Evolutionary conservation across 2,329 filamentous ascomycete genomes (phyloP), one percentile per base, ranked within the genome.

Genomic region (Pseudogymnoascus sp.): DNA sequence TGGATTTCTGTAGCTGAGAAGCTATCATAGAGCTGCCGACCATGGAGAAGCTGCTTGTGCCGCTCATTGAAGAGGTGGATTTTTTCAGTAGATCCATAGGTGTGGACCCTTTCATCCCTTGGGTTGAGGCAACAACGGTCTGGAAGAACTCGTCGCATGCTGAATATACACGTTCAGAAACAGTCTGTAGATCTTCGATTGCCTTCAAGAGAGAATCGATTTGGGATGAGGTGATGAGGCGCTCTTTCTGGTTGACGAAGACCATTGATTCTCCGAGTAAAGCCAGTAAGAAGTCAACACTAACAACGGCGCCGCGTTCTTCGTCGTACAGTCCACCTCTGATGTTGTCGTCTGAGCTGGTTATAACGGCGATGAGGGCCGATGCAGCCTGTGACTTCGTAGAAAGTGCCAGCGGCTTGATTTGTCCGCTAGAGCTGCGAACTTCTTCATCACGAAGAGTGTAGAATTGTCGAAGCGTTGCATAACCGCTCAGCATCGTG

Each of bases 281-380:
- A 2, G 89, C 86, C 7, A 97, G 80, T 21, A 97, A 77, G 61
- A 93, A 93, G 70, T 97, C 93, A 66, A 96, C 90, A 69, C 90
- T 90, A 16, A 97, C 89, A 5, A 96, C 91, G 0, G 90, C 87
- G 71, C 93, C 89, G 11, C 90, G 84, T 16, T 85, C 83, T 23
- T 87, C 86, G 72, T 97, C 93, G 73, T 92, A 96, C 1, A 97
- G 80, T 1, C 93, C 93, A 63, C 93, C 93, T 64, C 90, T 89
- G 69, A 97, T 96, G 72, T 91, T 93, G 74, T 96, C 92, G 64
- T 90, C 89, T 1, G 93, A 89, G 72, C 90, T 95, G 62, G 88
- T 85, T 69, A 97, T 89, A 64, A 96, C 88, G n/a, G 91, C 89
- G 46, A 91, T 81, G 60, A 97, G 79, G 1, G 91, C 88, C 46